A percentile compares a stretch with the other conserved stretches of the same genome.
These are phyloP conservation scores for Verticillium dahliae DNA, from an alignment of 2,329 filamentous ascomycete genomes.

Conservation along the genomic window DNA sequence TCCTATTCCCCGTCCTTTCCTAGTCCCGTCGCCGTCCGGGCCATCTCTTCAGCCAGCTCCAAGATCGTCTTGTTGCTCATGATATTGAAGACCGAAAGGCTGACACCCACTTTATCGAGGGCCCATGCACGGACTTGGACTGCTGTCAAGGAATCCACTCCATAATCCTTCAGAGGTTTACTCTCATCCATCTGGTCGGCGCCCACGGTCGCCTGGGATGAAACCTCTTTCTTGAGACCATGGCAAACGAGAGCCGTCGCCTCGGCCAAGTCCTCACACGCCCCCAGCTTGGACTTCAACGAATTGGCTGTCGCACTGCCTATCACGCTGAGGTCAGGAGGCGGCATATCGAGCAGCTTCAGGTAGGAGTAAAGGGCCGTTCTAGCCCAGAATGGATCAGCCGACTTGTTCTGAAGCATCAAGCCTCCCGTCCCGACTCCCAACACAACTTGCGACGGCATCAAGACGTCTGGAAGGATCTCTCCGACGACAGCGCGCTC, in stretches of 20 bases:
- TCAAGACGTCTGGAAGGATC: constrained; percentile 14
- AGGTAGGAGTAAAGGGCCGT: constrained; percentile 42
- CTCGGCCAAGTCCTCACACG: constrained; percentile 21
- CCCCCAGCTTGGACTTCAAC: constrained; percentile 25
- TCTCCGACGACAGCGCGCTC: constrained; percentile 37
- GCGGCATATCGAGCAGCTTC: constrained; percentile 38
- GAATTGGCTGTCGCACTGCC: constrained; percentile 11
- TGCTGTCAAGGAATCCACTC: constrained; percentile 46
- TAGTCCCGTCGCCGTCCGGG: constrained; percentile 14
- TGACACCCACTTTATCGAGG: constrained; percentile 32
- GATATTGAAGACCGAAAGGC: constrained; percentile 41
- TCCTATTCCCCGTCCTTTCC: background rate
- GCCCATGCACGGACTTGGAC: constrained; percentile 48
- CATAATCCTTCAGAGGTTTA: constrained; percentile 36
- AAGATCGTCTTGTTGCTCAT: constrained; percentile 33
- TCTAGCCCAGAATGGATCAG: constrained; percentile 48
- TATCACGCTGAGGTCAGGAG: constrained; percentile 15
- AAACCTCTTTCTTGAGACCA: constrained; percentile 32
- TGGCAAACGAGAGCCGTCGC: constrained; percentile 23
- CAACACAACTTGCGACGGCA: constrained; percentile 42
- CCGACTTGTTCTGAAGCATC: constrained; percentile 41
- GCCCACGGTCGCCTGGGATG: constrained; percentile 17
- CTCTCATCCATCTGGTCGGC: constrained; percentile 36
- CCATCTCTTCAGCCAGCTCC: constrained; percentile 29
- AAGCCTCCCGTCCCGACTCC: constrained; percentile 49